Evolutionary conservation across 495 filamentous ascomycete genomes (phyloP), one percentile per base, ranked within the genome.

Genomic region (Jackrogersella multiformis): DNA sequence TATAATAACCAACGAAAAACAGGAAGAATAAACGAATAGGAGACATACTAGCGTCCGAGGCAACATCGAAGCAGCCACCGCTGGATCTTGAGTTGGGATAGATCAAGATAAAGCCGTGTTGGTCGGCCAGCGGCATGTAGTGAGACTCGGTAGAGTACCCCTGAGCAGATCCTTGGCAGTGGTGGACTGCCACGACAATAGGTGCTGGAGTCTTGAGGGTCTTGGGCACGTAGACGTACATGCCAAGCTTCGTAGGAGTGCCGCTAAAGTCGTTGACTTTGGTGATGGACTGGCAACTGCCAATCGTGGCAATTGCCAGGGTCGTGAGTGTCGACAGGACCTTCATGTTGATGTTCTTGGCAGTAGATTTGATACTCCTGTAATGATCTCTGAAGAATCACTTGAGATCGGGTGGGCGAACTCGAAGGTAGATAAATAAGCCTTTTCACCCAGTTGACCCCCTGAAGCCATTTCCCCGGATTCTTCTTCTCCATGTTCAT

Each of bases 191-290:
- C 0, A 88, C 83, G 36, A 88, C 74, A 51, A 88, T 80, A 15
- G 83, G 77, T 0, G 85, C 83, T 28, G 78, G 83, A 1, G 74
- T 68, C 39, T 79, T 76, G 15, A 87, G 78, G 32, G 79, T 84
- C 54, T 71, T 76, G 4, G 86, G 86, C 35, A 86, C 81, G 65
- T 85, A 87, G 48, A 85, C 79, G 69, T 81, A 88, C 83, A 87
- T 85, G 51, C 73, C 74, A 18, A 80, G 71, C 44, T 75, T 77
- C 4, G 80, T 82, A 10, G 83, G 80, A 36, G 76, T 78, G 55
- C 74, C 66, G 4, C 74, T 82, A 63, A 83, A 84, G 70, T 75
- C 69, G 13, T 55, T 76, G 48, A 82, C 78, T 32, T 78, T 67
- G 15, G 58, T 73, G 52, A 78, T 56, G 24, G 58, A 53, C 49